Percentiles rank a stretch among this genome's conserved stretches.
Evolutionary conservation across 1,284 basidiomycete species (phyloP).

Genomic region (Ustilago cynodontis): DNA sequence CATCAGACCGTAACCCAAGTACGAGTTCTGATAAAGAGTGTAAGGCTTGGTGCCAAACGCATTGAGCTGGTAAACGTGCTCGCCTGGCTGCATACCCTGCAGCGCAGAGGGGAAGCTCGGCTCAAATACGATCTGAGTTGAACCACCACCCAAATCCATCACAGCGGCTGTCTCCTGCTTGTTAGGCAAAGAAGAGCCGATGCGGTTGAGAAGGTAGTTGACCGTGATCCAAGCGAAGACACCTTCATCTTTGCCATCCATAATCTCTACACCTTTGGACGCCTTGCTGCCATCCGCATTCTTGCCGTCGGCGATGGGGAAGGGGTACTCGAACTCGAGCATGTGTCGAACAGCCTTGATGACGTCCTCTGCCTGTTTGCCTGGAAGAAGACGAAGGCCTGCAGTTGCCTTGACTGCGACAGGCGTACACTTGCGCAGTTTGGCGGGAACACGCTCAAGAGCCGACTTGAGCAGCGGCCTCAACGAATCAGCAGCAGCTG

Average conservation of each 20-base stretch:
- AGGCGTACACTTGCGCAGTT: constrained; percentile 81
- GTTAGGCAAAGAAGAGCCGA: constrained; percentile 70
- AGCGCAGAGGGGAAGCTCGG: constrained; percentile 74
- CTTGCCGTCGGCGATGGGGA: constrained; percentile 72
- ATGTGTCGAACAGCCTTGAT: constrained; percentile 80
- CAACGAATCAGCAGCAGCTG: constrained; percentile 82
- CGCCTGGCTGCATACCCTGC: constrained; percentile 80
- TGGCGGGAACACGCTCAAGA: constrained; percentile 79
- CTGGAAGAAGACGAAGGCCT: constrained; percentile 83
- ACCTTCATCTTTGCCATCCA: constrained; percentile 93
- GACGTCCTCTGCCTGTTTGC: constrained; percentile 79
- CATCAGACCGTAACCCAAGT: constrained; percentile 94
- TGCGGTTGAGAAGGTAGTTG: constrained; percentile 77
- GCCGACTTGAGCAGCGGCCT: constrained; percentile 86
- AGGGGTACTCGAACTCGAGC: constrained; percentile 79
- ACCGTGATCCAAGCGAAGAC: constrained; percentile 99
- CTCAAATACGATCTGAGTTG: constrained; percentile 98
- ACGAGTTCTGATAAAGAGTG: constrained; percentile 69
- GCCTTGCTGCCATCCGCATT: constrained; percentile 32
- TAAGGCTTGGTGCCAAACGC: constrained; percentile 61
- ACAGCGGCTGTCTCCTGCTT: constrained; percentile 80
- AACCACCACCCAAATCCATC: constrained; percentile 94
- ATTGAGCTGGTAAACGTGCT: constrained; percentile 89
- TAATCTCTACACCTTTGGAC: constrained; percentile 71
- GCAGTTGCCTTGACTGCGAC: constrained; percentile 96